Evolutionary conservation across 202 grass and related monocot species (phyloP), one percentile per base, ranked within the genome.

Genomic region (Panicum hallii): DNA sequence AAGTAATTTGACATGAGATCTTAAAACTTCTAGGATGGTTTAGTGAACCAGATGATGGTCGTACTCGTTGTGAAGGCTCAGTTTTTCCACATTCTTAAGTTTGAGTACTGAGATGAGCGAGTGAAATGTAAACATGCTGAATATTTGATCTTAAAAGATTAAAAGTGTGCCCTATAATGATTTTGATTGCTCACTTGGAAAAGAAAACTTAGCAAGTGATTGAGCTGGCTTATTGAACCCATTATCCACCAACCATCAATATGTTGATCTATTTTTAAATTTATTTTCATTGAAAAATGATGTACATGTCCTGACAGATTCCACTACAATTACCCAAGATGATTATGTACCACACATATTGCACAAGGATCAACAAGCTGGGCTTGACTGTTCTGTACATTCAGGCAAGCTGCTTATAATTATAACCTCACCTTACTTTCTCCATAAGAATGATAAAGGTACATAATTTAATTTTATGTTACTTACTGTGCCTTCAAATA

Each of bases 331-430:
- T 63, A 58, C 41, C 55, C 14, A 65, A 58, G 79, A 64, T 60
- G 79, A 64, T 61, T 79, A 28, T 69, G 61, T 57, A 79, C 73
- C 68, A 76, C 34, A 63, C 44, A 73, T 52, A 85, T 70, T 58
- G 8, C 67, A 66, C 30, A 86, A 8, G 22, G 20, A 63, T 40
- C 66, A 75, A 80, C 53, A 66, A 79, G 43, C 52, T 70, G 79
- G 56, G 64, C 38, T 63, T 26, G 11, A 69, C 26, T 73, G 69
- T 68, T 86, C 75, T 6, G 9, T 19, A 44, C 60, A 87, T 83
- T 79, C 74, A 26, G 26, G 26, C 26, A 26, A 26, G 26, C 26
- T 26, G 26, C 26, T 26, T 26, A 26, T 48, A 79, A 55, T 63
- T 53, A 63, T 48, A 79, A 63, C 60, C 46, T 67, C 11, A 65